A percentile compares a stretch with the other conserved stretches of the same genome.
These are phyloP conservation scores for Aspergillus sp. DNA, from an alignment of 2,329 filamentous ascomycete species.

Conservation along the genomic window DNA sequence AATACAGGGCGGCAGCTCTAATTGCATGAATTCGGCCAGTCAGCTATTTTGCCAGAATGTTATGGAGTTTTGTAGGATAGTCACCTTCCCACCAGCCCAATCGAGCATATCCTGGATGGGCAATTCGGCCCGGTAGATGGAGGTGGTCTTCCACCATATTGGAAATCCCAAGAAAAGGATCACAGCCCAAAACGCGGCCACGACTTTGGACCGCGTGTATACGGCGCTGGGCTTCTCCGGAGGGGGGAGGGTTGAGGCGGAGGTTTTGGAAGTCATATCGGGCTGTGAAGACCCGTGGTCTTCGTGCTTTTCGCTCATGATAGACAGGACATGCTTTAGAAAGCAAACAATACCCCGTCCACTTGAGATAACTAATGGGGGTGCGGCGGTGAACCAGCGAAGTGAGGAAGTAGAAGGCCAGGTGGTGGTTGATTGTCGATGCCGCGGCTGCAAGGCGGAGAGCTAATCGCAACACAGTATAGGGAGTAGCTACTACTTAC, in stretches of 20 bases:
- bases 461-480: not conserved
- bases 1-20: conserved; percentile 87
- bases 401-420: conserved; percentile 6
- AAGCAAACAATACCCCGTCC: not conserved
- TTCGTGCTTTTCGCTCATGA: conserved; percentile 36
- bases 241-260: conserved; percentile 57
- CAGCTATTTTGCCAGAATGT: not conserved
- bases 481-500: not conserved
- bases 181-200: conserved; percentile 88
- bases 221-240: conserved; percentile 72
- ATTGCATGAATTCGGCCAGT: conserved; percentile 13
- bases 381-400: not conserved
- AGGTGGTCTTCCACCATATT: conserved; percentile 94
- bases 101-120: conserved; percentile 83
- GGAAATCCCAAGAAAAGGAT: conserved; percentile 81
- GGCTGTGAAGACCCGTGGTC: conserved; percentile 30
- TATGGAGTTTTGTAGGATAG: not conserved
- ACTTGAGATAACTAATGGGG: not conserved
- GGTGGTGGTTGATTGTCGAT: conserved; percentile 12
- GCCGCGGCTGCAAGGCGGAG: conserved; percentile 14
- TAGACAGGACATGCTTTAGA: conserved; percentile 31
- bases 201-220: conserved; percentile 69
- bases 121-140: conserved; percentile 81
- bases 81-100: conserved; percentile 87
- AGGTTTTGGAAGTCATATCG: conserved; percentile 23